Percentiles rank a stretch among this genome's conserved stretches.
Conservation (phyloP, 148 eudicot genomes). For the Silene conica region DNA sequence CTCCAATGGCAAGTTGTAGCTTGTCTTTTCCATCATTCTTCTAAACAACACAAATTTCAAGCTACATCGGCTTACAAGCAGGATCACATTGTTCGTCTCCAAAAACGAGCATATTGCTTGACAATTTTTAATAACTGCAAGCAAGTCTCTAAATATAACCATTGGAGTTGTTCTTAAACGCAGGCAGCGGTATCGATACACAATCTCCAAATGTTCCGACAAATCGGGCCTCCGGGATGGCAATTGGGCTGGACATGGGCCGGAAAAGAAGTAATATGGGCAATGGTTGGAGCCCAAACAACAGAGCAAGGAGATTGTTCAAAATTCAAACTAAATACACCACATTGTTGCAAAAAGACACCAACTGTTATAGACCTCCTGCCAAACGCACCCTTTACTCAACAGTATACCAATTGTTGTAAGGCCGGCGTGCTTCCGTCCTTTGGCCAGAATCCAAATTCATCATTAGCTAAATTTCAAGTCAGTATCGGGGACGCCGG, state of each 20-base stretch:
- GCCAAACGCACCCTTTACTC: slow-evolving; percentile 80
- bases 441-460: slow-evolving; percentile 71
- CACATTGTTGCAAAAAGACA: slow-evolving; percentile 73
- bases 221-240: slow-evolving; percentile 81
- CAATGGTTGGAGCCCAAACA: slow-evolving; percentile 80
- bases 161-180: no score
- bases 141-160: no score
- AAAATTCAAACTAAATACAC: slow-evolving; percentile 73
- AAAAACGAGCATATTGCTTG: no score
- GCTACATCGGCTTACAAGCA: no score
- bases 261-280: slow-evolving; percentile 87
- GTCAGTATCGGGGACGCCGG: slow-evolving; percentile 84
- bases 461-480: slow-evolving; percentile 65
- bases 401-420: slow-evolving; percentile 75
- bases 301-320: slow-evolving; percentile 95
- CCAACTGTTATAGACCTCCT: slow-evolving; percentile 78
- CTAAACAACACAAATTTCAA: no score
- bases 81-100: no score
- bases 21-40: no score
- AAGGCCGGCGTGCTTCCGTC: slow-evolving; percentile 70
- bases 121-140: no score
- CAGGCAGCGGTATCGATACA: slow-evolving; percentile 77
- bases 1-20: no score
- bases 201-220: slow-evolving; percentile 86
- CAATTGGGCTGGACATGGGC: slow-evolving; percentile 92